Percentiles rank a stretch among this genome's conserved stretches.
These are phyloP conservation scores for Fusarium anguioides DNA, from an alignment of 2,329 filamentous ascomycete species.

Conservation along the genomic window DNA sequence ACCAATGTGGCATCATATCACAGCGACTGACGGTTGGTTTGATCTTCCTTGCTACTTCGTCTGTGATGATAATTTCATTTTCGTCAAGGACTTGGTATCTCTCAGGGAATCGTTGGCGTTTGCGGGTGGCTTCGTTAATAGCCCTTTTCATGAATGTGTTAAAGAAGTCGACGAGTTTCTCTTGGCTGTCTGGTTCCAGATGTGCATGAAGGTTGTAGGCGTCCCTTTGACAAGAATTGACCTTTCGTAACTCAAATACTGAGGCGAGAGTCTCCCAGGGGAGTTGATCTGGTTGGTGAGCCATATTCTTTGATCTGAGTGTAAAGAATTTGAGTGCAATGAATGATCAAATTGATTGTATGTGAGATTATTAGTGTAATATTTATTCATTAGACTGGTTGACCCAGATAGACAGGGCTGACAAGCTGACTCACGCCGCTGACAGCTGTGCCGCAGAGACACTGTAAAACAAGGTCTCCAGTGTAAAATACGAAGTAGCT, in stretches of 20 bases:
- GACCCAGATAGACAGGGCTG: no score
- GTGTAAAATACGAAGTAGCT: neutral
- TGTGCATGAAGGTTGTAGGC: slow-evolving; percentile 19
- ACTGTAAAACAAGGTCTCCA: neutral
- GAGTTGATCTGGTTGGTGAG: slow-evolving; percentile 13
- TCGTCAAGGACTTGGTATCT: neutral
- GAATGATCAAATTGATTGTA: no score
- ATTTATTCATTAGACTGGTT: no score
- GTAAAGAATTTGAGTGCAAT: neutral
- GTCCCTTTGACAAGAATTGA: slow-evolving; percentile 16
- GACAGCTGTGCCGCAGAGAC: neutral
- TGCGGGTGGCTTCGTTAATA: neutral
- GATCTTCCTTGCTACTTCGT: neutral
- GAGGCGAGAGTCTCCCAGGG: slow-evolving; percentile 26
- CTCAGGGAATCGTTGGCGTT: neutral
- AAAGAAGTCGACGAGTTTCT: neutral
- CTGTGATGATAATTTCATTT: slow-evolving; percentile 4
- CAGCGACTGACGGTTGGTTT: neutral
- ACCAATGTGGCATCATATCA: neutral
- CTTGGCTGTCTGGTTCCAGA: neutral
- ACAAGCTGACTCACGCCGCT: neutral
- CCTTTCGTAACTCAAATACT: slow-evolving; percentile 2
- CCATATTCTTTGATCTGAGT: neutral
- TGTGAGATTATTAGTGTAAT: no score
- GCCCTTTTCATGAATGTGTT: neutral